These are phyloP conservation scores for Plantago coronopus DNA, from an alignment of 305 asterid genomes.

Conservation along the genomic window DNA sequence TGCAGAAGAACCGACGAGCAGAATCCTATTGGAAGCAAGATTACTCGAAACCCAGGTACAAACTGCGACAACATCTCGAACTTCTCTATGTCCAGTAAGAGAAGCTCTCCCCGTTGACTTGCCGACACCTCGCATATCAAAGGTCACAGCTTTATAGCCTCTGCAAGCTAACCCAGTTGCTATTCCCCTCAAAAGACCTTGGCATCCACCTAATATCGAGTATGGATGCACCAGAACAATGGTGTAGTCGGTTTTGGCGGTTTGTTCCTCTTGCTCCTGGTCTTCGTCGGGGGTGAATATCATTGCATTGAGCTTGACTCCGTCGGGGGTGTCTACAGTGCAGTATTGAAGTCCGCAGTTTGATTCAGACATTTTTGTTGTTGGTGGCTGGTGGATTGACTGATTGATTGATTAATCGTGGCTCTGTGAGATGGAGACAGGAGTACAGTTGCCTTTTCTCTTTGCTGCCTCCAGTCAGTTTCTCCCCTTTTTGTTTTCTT, in stretches of 20 bases:
- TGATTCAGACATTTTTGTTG: conserved; percentile 11
- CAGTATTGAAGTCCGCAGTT: conserved; percentile 25
- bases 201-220: conserved; percentile 48
- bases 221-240: conserved; percentile 52
- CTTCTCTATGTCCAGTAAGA: conserved; percentile 43
- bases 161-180: conserved; percentile 39
- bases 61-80: conserved; percentile 42
- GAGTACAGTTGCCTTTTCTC: no score
- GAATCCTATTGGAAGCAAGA: conserved; percentile 27
- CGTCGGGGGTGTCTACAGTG: conserved; percentile 45
- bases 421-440: no score
- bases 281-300: conserved; percentile 32
- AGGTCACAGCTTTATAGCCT: conserved; percentile 49
- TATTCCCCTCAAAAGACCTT: conserved; percentile 41
- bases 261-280: conserved; percentile 5
- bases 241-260: conserved; percentile 13
- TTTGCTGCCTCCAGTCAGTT: no score
- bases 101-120: conserved; percentile 44
- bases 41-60: conserved; percentile 43
- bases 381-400: not conserved
- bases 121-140: conserved; percentile 60
- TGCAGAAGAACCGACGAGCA: conserved; percentile 58
- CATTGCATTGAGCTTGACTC: conserved; percentile 31
- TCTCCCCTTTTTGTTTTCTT: no score
- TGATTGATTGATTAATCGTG: not conserved